Evolutionary conservation across 306 rosid genomes (phyloP), one percentile per base, ranked within the genome.

Genomic region (Crotalaria pallida): DNA sequence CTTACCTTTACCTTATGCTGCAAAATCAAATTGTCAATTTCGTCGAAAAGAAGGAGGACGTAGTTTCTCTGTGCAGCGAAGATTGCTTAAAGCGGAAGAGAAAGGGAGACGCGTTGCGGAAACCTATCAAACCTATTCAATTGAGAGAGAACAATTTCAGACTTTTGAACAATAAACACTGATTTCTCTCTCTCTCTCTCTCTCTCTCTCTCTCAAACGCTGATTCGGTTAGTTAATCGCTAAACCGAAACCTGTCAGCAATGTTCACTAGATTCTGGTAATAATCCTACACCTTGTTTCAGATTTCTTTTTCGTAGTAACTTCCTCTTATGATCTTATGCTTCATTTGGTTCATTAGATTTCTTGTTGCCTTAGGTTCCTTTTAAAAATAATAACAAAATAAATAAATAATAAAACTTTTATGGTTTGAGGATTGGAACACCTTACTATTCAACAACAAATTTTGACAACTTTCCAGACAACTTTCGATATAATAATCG

Each of bases 251-350:
- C 69, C 72, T 17, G 12, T 61, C 10, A 44, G 77, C 74, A 44
- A 89, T 86, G 89, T 89, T 89, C 74, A 86, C 3, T 51, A 51
- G 83, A 67, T 89, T 89, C 65, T 89, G 96, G 96, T 89, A 88
- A 41, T 29, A 11, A 6, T 41, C 38, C 24, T 3, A 7, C 36
- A 12, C 57, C 31, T 56, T 12, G 12, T 9, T 10, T 16, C 21
- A 15, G 36, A 0, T 27, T 31, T 31, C 21, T 23, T 66, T 48
- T 17, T 66, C 10, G 2, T 36, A 10, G 1, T 49, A 7, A 31
- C 23, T 7, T 59, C 16, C 9, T n/a, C n/a, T n/a, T n/a, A n/a
- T n/a, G n/a, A n/a, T n/a, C 18, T 29, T 17, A 19, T 38, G 9
- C 27, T 18, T 61, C 2, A 13, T 55, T 69, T 38, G 24, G n/a